phyloP scores from a whole-genome alignment of 2,329 filamentous ascomycete species.

The Acrocalymma vagum region DNA sequence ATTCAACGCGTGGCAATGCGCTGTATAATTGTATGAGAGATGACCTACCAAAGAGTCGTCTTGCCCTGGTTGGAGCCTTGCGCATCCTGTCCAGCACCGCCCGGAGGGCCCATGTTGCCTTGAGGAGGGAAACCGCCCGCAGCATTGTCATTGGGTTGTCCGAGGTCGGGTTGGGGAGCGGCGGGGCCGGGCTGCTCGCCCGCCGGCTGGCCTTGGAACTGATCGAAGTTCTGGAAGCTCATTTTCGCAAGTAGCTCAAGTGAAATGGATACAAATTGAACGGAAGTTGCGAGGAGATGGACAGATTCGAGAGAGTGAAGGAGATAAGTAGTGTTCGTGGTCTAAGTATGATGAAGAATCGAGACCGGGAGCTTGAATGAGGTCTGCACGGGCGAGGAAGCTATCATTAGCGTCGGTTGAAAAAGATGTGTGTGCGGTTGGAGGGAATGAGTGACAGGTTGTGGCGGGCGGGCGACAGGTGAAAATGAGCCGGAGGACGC shows the following conservation, averaged over 20 bases:
- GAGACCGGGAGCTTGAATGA: slow-evolving; percentile 26
- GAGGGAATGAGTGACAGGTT: slow-evolving; percentile 6
- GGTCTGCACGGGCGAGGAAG: slow-evolving; percentile 30
- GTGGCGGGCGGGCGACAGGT: slow-evolving; percentile 1
- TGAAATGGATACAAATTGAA: slow-evolving; percentile 24
- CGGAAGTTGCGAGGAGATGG: slow-evolving; percentile 14
- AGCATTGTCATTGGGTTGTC: slow-evolving; percentile 65
- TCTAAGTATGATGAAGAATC: slow-evolving; percentile 41
- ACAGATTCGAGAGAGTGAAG: slow-evolving; percentile 2
- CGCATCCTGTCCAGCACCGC: slow-evolving; percentile 43
- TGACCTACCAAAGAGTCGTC: slow-evolving; percentile 62
- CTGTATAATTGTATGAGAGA: slow-evolving; percentile 2
- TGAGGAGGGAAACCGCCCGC: slow-evolving; percentile 57
- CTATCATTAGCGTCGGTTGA: slow-evolving; percentile 37
- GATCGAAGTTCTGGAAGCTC: slow-evolving; percentile 73
- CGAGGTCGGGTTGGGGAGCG: slow-evolving; percentile 59
- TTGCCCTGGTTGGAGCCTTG: slow-evolving; percentile 54
- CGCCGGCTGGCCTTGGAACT: slow-evolving; percentile 68
- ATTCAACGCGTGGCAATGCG: too few relatives aligned
- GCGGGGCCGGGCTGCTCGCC: slow-evolving; percentile 58
- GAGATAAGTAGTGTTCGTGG: slow-evolving; percentile 21
- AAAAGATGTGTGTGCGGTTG: slow-evolving; percentile 11
- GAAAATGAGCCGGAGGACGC: slow-evolving; percentile 14
- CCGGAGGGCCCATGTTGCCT: slow-evolving; percentile 56
- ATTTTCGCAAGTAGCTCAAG: slow-evolving; percentile 54